Evolutionary conservation across 148 eudicot genomes (phyloP).

Genomic region (Pharnaceum exiguum): DNA sequence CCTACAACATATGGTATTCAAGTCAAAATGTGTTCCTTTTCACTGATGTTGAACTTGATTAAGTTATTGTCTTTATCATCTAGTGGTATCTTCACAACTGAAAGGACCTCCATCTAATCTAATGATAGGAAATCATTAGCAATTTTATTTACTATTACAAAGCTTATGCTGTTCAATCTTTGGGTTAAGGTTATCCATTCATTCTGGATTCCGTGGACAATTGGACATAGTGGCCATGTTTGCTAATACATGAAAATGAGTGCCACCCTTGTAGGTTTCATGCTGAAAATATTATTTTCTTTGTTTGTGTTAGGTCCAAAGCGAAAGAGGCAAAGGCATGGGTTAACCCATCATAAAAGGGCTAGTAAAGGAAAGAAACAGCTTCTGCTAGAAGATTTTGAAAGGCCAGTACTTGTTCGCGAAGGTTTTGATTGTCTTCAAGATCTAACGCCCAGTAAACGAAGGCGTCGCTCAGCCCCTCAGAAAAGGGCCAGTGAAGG

Average conservation of each 20-base stretch:
- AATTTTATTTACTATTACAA: no score
- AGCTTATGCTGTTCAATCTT: no score
- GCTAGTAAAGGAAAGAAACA: conserved; percentile 22
- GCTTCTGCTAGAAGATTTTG: conserved; percentile 25
- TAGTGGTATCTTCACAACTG: no score
- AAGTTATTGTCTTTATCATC: no score
- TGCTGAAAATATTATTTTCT: not conserved
- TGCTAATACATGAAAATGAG: no score
- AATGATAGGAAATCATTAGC: no score
- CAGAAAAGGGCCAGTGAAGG: conserved; percentile 4
- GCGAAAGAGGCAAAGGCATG: conserved; percentile 24
- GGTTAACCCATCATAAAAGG: conserved; percentile 23
- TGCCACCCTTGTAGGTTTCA: not conserved
- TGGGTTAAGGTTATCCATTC: no score
- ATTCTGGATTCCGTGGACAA: no score
- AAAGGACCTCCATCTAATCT: no score
- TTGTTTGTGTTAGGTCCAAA: conserved; percentile 21
- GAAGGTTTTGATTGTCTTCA: not conserved
- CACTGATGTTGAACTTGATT: no score
- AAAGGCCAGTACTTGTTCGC: conserved; percentile 11
- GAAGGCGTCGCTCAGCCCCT: conserved; percentile 11
- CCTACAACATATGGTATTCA: not conserved
- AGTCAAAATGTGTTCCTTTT: not conserved
- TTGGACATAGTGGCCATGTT: no score
- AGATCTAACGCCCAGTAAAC: conserved; percentile 16